Percentiles rank a stretch among this genome's conserved stretches.
Conservation (phyloP, 441 rosid species). For the Jatropha podagrica region DNA sequence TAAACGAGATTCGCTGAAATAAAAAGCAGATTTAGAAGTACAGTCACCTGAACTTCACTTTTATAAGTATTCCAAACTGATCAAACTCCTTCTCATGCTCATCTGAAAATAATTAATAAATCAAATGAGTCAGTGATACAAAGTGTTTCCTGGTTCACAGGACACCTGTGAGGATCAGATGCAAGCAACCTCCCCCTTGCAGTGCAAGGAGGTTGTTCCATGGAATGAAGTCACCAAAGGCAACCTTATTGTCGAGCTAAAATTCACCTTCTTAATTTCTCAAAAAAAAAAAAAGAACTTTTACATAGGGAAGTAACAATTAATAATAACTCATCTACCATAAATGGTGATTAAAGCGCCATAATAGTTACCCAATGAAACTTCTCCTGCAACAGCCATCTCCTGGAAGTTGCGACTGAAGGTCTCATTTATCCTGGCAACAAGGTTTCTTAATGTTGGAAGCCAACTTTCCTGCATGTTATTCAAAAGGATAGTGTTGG, state of each 20-base stretch:
- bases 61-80: slow-evolving; percentile 81
- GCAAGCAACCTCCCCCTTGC: not conserved
- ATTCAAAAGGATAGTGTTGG: not conserved
- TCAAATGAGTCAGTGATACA: slow-evolving; percentile 20
- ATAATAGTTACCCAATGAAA: slow-evolving; percentile 53
- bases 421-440: slow-evolving; percentile 76
- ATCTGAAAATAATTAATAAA: slow-evolving; percentile 48
- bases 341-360: slow-evolving; percentile 12
- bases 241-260: not conserved
- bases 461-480: slow-evolving; percentile 79
- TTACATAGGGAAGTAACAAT: not conserved
- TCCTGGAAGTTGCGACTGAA: slow-evolving; percentile 90
- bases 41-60: slow-evolving; percentile 88
- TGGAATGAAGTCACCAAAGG: not conserved
- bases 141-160: not conserved
- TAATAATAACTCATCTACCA: slow-evolving; percentile 6
- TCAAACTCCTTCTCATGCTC: slow-evolving; percentile 85
- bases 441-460: slow-evolving; percentile 85
- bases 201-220: not conserved
- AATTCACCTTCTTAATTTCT: not conserved
- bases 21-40: slow-evolving; percentile 16
- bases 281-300: not conserved
- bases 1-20: not conserved
- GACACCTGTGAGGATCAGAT: not conserved
- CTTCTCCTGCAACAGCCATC: slow-evolving; percentile 99